These are phyloP conservation scores for Mimosa bimucronata DNA, from an alignment of 306 rosid genomes.

Conservation along the genomic window DNA sequence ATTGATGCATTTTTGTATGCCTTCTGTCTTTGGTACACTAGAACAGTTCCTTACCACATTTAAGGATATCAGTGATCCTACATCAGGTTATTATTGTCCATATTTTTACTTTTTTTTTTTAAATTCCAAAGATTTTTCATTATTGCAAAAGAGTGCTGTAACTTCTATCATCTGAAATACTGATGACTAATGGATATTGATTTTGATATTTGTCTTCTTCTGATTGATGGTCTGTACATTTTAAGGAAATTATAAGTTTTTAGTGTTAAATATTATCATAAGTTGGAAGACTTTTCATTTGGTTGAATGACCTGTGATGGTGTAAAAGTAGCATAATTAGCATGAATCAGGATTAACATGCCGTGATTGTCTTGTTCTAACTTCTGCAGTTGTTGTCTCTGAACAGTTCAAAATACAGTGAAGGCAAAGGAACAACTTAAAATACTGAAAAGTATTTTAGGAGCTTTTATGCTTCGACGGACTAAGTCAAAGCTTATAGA, in stretches of 20 bases:
- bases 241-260: not conserved
- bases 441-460: conserved; percentile 65
- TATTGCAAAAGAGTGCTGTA: conserved; percentile 25
- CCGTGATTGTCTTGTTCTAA: conserved; percentile 29
- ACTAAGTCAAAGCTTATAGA: conserved; percentile 83
- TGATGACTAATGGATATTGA: conserved; percentile 21
- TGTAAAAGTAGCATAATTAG: conserved; percentile 23
- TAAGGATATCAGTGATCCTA: conserved; percentile 71
- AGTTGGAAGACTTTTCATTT: conserved; percentile 34
- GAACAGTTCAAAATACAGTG: conserved; percentile 57
- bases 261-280: conserved; percentile 13
- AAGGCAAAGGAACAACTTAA: conserved; percentile 57
- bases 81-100: conserved; percentile 55
- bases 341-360: conserved; percentile 16
- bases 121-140: conserved; percentile 26
- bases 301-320: conserved; percentile 15
- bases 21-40: conserved; percentile 77
- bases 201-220: conserved; percentile 8
- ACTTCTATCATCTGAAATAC: conserved; percentile 26
- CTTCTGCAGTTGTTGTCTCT: conserved; percentile 35
- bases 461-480: conserved; percentile 86
- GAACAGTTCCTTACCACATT: conserved; percentile 79
- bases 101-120: not conserved
- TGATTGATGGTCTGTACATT: conserved; percentile 17
- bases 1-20: conserved; percentile 89